These are phyloP conservation scores for Coniochaeta sp. DNA, from an alignment of 2,329 filamentous ascomycete genomes.

Conservation along the genomic window DNA sequence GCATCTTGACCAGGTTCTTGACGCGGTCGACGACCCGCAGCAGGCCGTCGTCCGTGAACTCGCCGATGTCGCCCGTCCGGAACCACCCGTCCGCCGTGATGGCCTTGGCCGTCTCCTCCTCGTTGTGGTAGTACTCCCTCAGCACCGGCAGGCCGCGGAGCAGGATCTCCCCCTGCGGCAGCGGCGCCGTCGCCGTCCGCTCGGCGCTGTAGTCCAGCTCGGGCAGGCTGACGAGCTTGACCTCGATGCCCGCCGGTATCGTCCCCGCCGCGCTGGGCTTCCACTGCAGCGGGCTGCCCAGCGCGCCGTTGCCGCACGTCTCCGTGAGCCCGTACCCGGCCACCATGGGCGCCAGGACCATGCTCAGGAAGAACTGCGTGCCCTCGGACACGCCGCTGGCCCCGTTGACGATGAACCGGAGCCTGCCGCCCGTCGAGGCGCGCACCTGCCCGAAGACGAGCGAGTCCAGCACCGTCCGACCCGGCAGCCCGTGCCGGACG, in stretches of 20 bases:
- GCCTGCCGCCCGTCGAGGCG: slow-evolving; percentile 76
- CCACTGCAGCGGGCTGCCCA: slow-evolving; percentile 81
- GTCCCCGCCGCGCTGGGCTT: slow-evolving; percentile 71
- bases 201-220: slow-evolving; percentile 80
- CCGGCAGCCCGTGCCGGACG: slow-evolving; percentile 52
- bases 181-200: too few species aligned
- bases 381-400: slow-evolving; percentile 84
- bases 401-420: slow-evolving; percentile 90
- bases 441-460: slow-evolving; percentile 90
- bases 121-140: slow-evolving; percentile 74
- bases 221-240: slow-evolving; percentile 86
- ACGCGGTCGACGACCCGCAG: slow-evolving; percentile 87
- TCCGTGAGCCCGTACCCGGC: slow-evolving; percentile 92
- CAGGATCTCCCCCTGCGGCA: slow-evolving; percentile 88
- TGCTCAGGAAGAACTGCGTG: slow-evolving; percentile 83
- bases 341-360: slow-evolving; percentile 92
- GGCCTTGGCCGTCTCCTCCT: slow-evolving; percentile 73
- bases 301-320: slow-evolving; percentile 75
- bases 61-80: slow-evolving; percentile 91
- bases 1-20: slow-evolving; percentile 97
- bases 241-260: slow-evolving; percentile 67
- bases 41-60: slow-evolving; percentile 75
- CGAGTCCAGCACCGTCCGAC: slow-evolving; percentile 64
- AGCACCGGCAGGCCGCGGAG: slow-evolving; percentile 74
- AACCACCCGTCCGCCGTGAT: slow-evolving; percentile 89